Percentiles rank a stretch among this genome's conserved stretches.
Conservation (phyloP, 352 stramenopile genomes). For the Globisporangium splendens region DNA sequence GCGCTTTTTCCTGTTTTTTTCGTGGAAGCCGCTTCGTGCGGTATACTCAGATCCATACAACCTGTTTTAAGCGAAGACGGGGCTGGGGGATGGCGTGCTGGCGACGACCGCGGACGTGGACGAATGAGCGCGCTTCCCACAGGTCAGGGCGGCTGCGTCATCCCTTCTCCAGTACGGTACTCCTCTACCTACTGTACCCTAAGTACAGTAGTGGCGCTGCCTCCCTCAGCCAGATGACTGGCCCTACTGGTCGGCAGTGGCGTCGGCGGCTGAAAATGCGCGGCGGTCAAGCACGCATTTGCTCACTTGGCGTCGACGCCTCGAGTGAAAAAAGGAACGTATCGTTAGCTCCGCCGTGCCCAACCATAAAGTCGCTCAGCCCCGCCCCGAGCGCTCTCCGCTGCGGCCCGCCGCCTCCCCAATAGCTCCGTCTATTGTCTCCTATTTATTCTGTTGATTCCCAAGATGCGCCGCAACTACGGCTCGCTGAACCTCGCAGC, state of each 20-base stretch:
- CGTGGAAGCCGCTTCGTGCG: background rate
- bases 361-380: constrained; percentile 8
- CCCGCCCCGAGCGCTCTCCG: background rate
- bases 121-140: constrained; percentile 5
- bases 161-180: background rate
- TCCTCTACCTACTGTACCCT: background rate
- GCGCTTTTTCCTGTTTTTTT: background rate
- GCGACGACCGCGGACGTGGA: constrained; percentile 6
- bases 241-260: background rate
- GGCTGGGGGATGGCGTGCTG: background rate
- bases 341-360: background rate
- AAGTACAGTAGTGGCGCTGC: too few relatives aligned
- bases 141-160: background rate
- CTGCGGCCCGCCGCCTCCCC: background rate
- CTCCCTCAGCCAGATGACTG: constrained; percentile 3
- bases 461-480: constrained; percentile 47
- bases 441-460: constrained; percentile 9
- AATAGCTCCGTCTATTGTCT: background rate
- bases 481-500: constrained; percentile 51
- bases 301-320: constrained; percentile 7
- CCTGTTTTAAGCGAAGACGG: background rate
- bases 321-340: background rate
- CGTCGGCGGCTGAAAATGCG: background rate
- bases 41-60: too few relatives aligned
- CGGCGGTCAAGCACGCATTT: background rate